phyloP scores from a whole-genome alignment of 495 filamentous ascomycete species.

The Cercophora samala region DNA sequence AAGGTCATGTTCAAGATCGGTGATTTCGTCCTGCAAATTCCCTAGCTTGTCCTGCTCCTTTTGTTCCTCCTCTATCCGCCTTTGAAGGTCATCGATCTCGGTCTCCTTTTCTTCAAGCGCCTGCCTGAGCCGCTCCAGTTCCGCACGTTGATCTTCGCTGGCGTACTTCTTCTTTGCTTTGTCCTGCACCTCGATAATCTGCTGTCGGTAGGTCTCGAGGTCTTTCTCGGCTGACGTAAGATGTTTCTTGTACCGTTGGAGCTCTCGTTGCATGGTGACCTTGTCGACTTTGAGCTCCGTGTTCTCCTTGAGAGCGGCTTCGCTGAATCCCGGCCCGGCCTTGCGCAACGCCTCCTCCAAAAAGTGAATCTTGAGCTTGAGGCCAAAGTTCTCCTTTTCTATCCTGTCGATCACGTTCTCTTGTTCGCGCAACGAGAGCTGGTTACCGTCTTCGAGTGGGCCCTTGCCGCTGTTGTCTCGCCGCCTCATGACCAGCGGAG shows the following conservation, averaged over 20 bases:
- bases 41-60: constrained; percentile 43
- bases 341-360: constrained; percentile 76
- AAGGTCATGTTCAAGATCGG: constrained; percentile 56
- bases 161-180: constrained; percentile 71
- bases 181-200: constrained; percentile 74
- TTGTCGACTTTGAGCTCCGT: constrained; percentile 90
- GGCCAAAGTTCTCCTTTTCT: constrained; percentile 83
- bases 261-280: constrained; percentile 80
- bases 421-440: constrained; percentile 86
- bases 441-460: constrained; percentile 74
- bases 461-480: constrained; percentile 55
- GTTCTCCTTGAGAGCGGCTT: constrained; percentile 85
- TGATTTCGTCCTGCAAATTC: constrained; percentile 58
- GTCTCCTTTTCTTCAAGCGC: constrained; percentile 48
- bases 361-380: constrained; percentile 80
- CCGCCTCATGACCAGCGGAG: constrained; percentile 64
- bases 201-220: constrained; percentile 69
- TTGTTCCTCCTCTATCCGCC: constrained; percentile 50
- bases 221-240: constrained; percentile 74
- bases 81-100: constrained; percentile 53
- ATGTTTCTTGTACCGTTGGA: constrained; percentile 76
- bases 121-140: constrained; percentile 55
- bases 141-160: constrained; percentile 57
- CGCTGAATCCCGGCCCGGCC: constrained; percentile 80
- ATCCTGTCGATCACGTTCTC: constrained; percentile 93